A percentile compares a stretch with the other conserved stretches of the same genome.
Evolutionary conservation across 768 basidiomycete species (phyloP).

Genomic region (Mycena maculata): DNA sequence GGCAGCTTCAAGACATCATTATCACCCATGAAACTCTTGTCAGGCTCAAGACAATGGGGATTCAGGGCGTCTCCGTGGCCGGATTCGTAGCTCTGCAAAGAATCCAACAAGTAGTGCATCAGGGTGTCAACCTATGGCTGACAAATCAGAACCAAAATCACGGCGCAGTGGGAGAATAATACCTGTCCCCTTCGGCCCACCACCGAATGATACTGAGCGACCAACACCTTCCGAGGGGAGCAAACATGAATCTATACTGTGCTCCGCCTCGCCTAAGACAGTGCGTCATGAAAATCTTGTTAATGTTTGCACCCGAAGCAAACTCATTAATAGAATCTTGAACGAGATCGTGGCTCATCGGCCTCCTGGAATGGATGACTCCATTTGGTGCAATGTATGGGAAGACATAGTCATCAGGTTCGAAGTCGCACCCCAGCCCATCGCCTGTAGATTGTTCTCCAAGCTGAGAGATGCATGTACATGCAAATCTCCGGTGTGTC

Average conservation of each 20-base stretch:
- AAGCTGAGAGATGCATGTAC: slow-evolving; percentile 41
- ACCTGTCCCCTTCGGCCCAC: slow-evolving; percentile 57
- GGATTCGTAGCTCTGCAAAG: slow-evolving; percentile 45
- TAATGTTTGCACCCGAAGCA: slow-evolving; percentile 37
- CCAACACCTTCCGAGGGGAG: slow-evolving; percentile 50
- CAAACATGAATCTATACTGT: slow-evolving; percentile 54
- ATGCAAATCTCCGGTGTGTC: slow-evolving; percentile 45
- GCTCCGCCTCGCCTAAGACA: slow-evolving; percentile 51
- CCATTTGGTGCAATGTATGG: slow-evolving; percentile 45
- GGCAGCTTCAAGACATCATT: slow-evolving; percentile 29
- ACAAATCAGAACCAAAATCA: background rate
- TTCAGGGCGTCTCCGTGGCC: slow-evolving; percentile 44
- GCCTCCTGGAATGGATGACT: slow-evolving; percentile 35
- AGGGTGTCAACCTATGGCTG: slow-evolving; percentile 46
- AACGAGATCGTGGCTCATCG: slow-evolving; percentile 43
- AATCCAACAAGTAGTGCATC: slow-evolving; percentile 50
- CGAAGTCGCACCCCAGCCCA: slow-evolving; percentile 37
- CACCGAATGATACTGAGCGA: slow-evolving; percentile 47
- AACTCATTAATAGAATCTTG: slow-evolving; percentile 46
- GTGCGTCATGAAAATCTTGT: slow-evolving; percentile 47
- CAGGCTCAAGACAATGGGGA: slow-evolving; percentile 37
- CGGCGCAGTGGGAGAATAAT: slow-evolving; percentile 12
- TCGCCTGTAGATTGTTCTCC: slow-evolving; percentile 37
- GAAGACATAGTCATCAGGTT: slow-evolving; percentile 48
- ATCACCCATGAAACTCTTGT: slow-evolving; percentile 44